Conservation (phyloP, 2,329 filamentous ascomycete genomes). For the Tolypocladium pustulatum region DNA sequence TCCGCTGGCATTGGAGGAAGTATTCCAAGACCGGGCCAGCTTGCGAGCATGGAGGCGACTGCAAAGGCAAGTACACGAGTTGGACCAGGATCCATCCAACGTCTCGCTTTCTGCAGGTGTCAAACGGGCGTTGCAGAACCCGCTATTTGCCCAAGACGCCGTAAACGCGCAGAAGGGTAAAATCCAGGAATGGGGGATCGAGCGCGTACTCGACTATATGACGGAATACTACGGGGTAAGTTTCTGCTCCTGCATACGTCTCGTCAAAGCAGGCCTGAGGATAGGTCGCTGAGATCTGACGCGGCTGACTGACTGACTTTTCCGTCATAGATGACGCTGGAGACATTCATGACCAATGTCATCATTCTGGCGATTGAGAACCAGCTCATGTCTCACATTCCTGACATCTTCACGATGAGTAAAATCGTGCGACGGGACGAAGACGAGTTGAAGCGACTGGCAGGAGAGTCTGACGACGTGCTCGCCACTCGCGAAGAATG, state of each 20-base stretch:
- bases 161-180: background rate
- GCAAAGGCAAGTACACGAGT: background rate
- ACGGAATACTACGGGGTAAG: conserved; percentile 29
- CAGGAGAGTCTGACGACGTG: background rate
- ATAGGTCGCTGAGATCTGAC: background rate
- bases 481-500: background rate
- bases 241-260: background rate
- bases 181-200: background rate
- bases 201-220: conserved; percentile 20
- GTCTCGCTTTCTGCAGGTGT: background rate
- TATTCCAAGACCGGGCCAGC: background rate
- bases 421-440: background rate
- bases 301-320: background rate
- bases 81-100: background rate
- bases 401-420: background rate
- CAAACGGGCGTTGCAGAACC: background rate
- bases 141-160: background rate
- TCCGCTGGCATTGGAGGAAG: background rate
- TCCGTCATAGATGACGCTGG: background rate
- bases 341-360: conserved; percentile 3
- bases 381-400: conserved; percentile 1
- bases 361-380: conserved; percentile 3
- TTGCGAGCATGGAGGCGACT: background rate
- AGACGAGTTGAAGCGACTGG: background rate
- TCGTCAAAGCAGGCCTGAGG: background rate